Base-by-base conservation (phyloP, 176 grass and related monocot genomes). In the Poa pratensis region DNA sequence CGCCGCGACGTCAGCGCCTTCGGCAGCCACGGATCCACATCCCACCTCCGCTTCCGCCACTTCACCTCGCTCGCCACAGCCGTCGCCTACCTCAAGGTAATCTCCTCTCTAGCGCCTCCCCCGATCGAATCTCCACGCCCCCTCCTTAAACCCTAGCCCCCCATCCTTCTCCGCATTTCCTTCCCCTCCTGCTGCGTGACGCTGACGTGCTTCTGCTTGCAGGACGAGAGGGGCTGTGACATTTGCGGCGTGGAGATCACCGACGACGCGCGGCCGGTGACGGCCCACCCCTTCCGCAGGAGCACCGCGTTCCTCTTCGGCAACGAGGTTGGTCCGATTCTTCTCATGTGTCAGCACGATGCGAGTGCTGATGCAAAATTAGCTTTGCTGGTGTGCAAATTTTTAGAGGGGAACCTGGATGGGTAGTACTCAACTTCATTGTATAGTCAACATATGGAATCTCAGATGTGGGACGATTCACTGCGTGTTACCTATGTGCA, bases 191-290 rank as follows among this genome's bases (percentile, higher is more conserved):
- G 24, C 14, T 27, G 18, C 27, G 34, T 30, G 48, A 51, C 4
- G 4, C 49, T 51, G 49, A n/a, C 34, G 2, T 48, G 8, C 16
- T 26, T n/a, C 8, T 57, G 26, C 72, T 54, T 85, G 76, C 42
- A 95, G 94, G 95, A 90, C 19, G 85, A 94, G 55, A 81, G 89
- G 37, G 89, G 86, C 0, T 91, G 89, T 20, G 93, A 98, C 35
- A 95, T 98, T 5, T 98, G 96, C 54, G 93, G 96, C 12, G 91
- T 98, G 30, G 93, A 98, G 91, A 95, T 98, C 87, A 84, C 80
- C 4, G 89, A 94, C 1, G 89, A 92, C 27, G 93, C 93, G 13
- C 14, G 89, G 35, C 86, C 96, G 0, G 83, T 98, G 70, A 92
- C 89, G 3, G 80, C 85, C 0, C 91, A 89, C 57, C 96, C 96